Conservation (phyloP, 768 basidiomycete genomes). For the Russula sp. region DNA sequence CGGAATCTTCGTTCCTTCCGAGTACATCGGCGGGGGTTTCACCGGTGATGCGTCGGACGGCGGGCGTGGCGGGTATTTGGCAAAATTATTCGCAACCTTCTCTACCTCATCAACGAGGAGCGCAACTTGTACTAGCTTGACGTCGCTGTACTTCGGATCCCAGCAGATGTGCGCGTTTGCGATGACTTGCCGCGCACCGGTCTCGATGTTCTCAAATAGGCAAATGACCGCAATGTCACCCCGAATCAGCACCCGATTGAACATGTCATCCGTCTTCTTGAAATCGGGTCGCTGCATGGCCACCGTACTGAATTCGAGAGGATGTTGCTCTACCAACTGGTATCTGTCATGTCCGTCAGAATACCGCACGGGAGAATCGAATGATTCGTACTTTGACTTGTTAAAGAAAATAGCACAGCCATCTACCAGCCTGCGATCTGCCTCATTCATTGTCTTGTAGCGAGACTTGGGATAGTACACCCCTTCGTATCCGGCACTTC, state of each 20-base stretch:
- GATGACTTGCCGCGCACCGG: constrained; percentile 84
- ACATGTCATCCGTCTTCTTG: constrained; percentile 99
- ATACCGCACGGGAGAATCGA: not conserved
- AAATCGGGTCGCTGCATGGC: constrained; percentile 93
- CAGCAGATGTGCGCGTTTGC: constrained; percentile 91
- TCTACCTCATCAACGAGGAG: constrained; percentile 89
- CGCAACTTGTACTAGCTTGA: constrained; percentile 96
- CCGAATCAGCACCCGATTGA: constrained; percentile 94
- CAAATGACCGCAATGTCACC: constrained; percentile 90
- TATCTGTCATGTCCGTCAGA: constrained; percentile 51
- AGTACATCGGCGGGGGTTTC: constrained; percentile 64
- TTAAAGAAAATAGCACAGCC: constrained; percentile 98
- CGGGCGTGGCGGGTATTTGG: constrained; percentile 70
- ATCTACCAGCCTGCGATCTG: constrained; percentile 85
- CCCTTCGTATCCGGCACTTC: constrained; percentile 80
- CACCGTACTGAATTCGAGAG: constrained; percentile 89
- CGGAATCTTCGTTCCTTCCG: constrained; percentile 87
- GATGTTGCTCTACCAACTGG: constrained; percentile 87
- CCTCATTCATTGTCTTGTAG: constrained; percentile 87
- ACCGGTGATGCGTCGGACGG: constrained; percentile 44
- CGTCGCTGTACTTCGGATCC: constrained; percentile 90
- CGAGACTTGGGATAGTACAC: constrained; percentile 90
- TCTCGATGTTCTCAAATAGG: constrained; percentile 80
- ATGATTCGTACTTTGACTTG: constrained; percentile 64
- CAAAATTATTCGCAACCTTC: constrained; percentile 82